phyloP scores from a whole-genome alignment of 768 basidiomycete species.

The Lactifluus volemus region DNA sequence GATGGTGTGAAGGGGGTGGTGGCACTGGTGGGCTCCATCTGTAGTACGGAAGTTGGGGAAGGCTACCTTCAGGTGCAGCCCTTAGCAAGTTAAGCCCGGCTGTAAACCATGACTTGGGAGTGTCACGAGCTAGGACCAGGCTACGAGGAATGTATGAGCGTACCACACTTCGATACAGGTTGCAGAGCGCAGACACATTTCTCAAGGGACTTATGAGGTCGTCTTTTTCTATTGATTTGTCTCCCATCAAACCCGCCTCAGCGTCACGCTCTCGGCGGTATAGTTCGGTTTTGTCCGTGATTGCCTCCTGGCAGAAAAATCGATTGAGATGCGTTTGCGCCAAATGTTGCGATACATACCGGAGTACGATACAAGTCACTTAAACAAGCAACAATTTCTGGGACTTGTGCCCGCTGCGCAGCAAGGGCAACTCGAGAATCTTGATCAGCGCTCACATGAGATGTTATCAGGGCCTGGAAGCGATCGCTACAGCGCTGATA shows the following conservation, averaged over 20 bases:
- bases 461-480: constrained; percentile 65
- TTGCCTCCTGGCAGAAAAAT: constrained; percentile 28
- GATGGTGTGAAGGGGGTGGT: constrained; percentile 35
- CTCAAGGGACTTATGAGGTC: constrained; percentile 66
- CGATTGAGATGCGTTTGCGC: constrained; percentile 1
- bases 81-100: constrained; percentile 61
- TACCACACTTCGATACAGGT: constrained; percentile 82
- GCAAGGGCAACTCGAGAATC: constrained; percentile 48
- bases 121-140: constrained; percentile 2
- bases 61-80: constrained; percentile 44
- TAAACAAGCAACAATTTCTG: constrained; percentile 69
- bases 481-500: constrained; percentile 89
- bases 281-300: constrained; percentile 42
- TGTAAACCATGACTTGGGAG: constrained; percentile 73
- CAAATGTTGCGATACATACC: constrained; percentile 32
- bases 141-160: constrained; percentile 24
- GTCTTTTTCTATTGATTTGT: constrained; percentile 42
- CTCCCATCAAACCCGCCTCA: constrained; percentile 59
- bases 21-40: constrained; percentile 44
- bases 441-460: constrained; percentile 27
- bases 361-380: constrained; percentile 48
- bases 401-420: constrained; percentile 78
- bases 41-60: constrained; percentile 45
- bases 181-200: constrained; percentile 66
- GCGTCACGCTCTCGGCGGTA: constrained; percentile 73